Evolutionary conservation across 306 rosid species (phyloP).

Genomic region (Acacia confusa): DNA sequence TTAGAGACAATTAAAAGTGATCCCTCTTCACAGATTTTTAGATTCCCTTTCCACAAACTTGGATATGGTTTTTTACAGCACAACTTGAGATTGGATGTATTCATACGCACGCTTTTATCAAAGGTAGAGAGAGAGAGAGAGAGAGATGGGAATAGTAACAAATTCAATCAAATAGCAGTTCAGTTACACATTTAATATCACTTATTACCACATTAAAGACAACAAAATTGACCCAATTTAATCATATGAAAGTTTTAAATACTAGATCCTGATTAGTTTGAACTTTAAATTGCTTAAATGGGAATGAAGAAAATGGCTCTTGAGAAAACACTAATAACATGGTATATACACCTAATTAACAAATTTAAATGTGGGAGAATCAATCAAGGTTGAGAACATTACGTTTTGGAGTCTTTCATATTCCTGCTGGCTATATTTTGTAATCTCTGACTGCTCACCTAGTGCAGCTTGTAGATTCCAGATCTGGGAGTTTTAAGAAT

Average conservation of each 20-base stretch:
- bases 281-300: background rate
- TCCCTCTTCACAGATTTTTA: background rate
- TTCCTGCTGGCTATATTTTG: constrained; percentile 58
- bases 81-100: background rate
- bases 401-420: constrained; percentile 67
- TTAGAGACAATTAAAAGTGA: background rate
- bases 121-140: background rate
- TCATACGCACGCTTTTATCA: background rate
- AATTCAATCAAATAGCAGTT: background rate
- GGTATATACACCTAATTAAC: background rate
- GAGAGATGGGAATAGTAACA: background rate
- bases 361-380: background rate
- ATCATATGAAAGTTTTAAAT: background rate
- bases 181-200: background rate
- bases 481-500: constrained; percentile 48
- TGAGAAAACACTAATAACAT: background rate
- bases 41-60: background rate
- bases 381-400: constrained; percentile 28
- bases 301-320: background rate
- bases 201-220: background rate
- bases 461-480: constrained; percentile 93
- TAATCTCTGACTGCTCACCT: constrained; percentile 81
- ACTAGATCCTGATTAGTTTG: background rate
- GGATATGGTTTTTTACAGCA: background rate
- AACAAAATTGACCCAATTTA: background rate